phyloP scores from a whole-genome alignment of 768 basidiomycete genomes.

The Boletus speciosus region DNA sequence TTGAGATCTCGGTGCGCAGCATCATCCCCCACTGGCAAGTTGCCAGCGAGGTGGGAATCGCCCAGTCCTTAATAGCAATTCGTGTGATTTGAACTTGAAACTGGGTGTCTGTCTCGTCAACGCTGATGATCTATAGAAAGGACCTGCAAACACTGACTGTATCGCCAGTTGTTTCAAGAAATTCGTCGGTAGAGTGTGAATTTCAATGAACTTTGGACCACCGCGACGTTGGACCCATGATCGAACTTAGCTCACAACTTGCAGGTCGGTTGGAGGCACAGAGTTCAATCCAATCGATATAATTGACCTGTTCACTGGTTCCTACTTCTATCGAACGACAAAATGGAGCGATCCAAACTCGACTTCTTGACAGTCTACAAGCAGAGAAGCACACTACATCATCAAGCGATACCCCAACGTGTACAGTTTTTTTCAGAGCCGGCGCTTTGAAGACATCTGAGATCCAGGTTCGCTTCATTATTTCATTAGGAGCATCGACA shows the following conservation, averaged over 20 bases:
- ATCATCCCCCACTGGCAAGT: background rate
- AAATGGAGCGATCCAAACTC: background rate
- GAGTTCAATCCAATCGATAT: background rate
- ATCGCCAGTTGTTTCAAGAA: background rate
- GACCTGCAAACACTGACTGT: background rate
- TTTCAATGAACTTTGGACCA: background rate
- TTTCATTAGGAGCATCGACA: constrained; percentile 7
- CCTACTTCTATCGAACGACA: background rate
- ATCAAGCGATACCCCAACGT: background rate
- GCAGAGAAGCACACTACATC: background rate
- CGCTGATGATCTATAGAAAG: background rate
- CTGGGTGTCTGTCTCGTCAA: constrained; percentile 1
- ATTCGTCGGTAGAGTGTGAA: background rate
- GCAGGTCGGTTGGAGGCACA: background rate
- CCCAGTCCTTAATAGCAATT: constrained; percentile 14
- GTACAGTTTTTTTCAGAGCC: background rate
- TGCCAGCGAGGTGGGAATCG: constrained; percentile 22
- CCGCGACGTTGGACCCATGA: background rate
- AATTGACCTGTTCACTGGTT: background rate
- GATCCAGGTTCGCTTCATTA: constrained; percentile 15
- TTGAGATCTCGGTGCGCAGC: background rate
- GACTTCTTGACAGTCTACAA: background rate
- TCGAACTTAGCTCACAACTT: background rate
- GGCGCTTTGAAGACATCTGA: background rate
- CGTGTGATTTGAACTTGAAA: constrained; percentile 12